phyloP scores from a whole-genome alignment of 305 asterid genomes.

The Withania somnifera region DNA sequence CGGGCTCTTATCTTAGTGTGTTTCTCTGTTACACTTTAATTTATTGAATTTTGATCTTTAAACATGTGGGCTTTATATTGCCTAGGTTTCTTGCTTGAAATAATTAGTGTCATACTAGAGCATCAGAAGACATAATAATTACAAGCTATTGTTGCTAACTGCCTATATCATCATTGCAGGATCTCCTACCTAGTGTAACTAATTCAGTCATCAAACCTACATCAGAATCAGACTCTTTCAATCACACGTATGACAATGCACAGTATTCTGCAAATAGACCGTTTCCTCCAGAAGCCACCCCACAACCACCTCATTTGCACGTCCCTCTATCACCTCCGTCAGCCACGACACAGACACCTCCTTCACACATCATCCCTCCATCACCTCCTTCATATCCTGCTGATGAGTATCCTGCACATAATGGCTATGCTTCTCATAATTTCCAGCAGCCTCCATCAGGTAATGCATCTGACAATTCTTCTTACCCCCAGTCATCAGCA shows the following conservation, averaged over 20 bases:
- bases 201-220: conserved; percentile 26
- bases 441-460: conserved; percentile 31
- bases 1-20: background rate
- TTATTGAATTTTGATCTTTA: background rate
- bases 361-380: conserved; percentile 20
- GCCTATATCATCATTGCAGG: conserved; percentile 31
- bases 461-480: conserved; percentile 24
- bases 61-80: background rate
- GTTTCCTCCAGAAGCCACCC: conserved; percentile 22
- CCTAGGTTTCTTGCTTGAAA: background rate
- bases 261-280: conserved; percentile 30
- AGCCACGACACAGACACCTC: conserved; percentile 22
- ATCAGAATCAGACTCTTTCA: conserved; percentile 28
- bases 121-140: background rate
- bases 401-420: conserved; percentile 24
- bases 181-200: conserved; percentile 29
- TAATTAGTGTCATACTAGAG: background rate
- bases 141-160: background rate
- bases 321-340: conserved; percentile 27
- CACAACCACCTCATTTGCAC: conserved; percentile 19
- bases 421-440: conserved; percentile 23
- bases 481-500: conserved; percentile 49
- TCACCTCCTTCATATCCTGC: conserved; percentile 30
- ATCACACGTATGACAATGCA: conserved; percentile 24
- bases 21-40: background rate